Percentiles rank a stretch among this genome's conserved stretches.
Evolutionary conservation across 75 land plant genomes (phyloP).

Genomic region (Pinus taeda): DNA sequence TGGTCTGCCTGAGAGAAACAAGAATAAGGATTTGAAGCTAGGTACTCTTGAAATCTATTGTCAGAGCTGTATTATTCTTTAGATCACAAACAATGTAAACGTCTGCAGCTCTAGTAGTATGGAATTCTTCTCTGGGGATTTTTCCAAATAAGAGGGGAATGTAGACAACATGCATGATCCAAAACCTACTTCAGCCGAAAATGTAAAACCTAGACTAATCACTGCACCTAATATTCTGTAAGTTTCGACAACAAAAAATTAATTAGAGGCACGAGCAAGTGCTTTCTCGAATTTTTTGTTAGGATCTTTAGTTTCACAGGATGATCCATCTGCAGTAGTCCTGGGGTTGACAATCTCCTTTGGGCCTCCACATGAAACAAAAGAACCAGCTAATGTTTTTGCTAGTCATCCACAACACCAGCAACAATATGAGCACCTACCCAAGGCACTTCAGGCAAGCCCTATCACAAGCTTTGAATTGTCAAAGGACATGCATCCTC

Average conservation of each 20-base stretch:
- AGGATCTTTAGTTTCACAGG: slow-evolving; percentile 24
- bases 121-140: not conserved
- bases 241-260: slow-evolving; percentile 14
- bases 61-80: slow-evolving; percentile 24
- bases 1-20: slow-evolving; percentile 22
- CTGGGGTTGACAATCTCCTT: slow-evolving; percentile 27
- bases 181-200: not conserved
- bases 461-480: slow-evolving; percentile 22
- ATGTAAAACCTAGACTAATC: slow-evolving; percentile 6
- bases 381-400: slow-evolving; percentile 19
- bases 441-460: slow-evolving; percentile 23
- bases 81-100: not conserved
- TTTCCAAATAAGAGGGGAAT: slow-evolving; percentile 1
- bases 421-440: slow-evolving; percentile 15
- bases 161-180: not conserved
- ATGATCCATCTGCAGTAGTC: slow-evolving; percentile 20
- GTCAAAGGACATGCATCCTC: slow-evolving; percentile 29
- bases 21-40: slow-evolving; percentile 14
- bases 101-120: not conserved
- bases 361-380: slow-evolving; percentile 22
- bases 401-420: slow-evolving; percentile 20
- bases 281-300: slow-evolving; percentile 18
- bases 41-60: slow-evolving; percentile 18
- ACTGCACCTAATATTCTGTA: slow-evolving; percentile 1
- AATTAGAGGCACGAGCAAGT: slow-evolving; percentile 15